Conservation (phyloP, 2,329 filamentous ascomycete species). For the Paecilomyces sp. region DNA sequence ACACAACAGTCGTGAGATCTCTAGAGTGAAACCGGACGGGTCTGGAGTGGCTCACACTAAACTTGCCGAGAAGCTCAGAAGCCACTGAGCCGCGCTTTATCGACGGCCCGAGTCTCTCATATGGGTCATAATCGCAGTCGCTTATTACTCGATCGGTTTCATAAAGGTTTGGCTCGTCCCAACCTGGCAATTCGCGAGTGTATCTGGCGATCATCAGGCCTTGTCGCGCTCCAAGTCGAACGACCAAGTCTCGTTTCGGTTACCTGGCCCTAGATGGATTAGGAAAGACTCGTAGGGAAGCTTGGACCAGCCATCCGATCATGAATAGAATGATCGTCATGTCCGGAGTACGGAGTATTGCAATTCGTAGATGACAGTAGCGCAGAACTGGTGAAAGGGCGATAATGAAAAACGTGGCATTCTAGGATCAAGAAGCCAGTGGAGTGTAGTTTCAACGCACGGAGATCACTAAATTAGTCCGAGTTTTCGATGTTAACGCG, state of each 20-base stretch:
- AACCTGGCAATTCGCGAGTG: not conserved
- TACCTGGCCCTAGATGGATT: not conserved
- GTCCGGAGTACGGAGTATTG: too few species aligned
- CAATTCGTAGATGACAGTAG: not conserved
- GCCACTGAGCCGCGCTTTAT: not conserved
- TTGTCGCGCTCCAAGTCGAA: not conserved
- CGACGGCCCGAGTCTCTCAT: not conserved
- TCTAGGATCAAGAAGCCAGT: not conserved
- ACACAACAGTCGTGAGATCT: not conserved
- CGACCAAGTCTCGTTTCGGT: not conserved
- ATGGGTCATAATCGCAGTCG: not conserved
- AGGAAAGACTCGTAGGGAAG: not conserved
- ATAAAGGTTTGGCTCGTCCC: not conserved
- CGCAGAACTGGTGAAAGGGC: not conserved
- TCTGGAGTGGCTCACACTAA: not conserved
- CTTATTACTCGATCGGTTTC: not conserved
- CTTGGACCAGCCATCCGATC: not conserved
- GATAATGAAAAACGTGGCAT: not conserved
- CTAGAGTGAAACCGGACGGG: not conserved
- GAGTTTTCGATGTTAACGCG: not conserved
- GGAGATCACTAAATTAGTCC: not conserved
- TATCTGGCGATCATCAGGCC: not conserved
- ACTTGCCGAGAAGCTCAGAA: not conserved
- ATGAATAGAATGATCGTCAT: not conserved
- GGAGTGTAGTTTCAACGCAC: not conserved